Conservation (phyloP, 768 basidiomycete genomes). For the Xanthoconium purpureum region DNA sequence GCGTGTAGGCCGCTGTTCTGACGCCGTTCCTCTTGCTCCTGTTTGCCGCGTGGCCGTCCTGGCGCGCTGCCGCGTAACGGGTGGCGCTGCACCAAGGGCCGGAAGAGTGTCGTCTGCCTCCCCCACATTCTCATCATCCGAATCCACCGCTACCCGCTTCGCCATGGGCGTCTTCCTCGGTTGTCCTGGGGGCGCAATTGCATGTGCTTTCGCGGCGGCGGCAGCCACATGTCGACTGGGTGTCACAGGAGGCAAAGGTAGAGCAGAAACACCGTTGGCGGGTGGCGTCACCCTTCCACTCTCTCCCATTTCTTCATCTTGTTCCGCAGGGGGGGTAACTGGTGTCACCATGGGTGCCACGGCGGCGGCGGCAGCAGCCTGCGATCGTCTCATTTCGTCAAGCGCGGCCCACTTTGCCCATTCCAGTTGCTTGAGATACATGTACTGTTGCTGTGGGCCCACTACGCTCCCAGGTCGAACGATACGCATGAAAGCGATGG, state of each 20-base stretch:
- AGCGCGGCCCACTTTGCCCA: conserved; percentile 92
- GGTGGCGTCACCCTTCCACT: conserved; percentile 39
- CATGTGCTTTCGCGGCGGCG: conserved; percentile 66
- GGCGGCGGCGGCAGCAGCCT: conserved; percentile 42
- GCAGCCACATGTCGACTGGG: conserved; percentile 73
- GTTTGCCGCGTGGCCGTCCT: conserved; percentile 39
- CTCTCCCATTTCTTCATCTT: conserved; percentile 57
- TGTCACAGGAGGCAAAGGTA: conserved; percentile 67
- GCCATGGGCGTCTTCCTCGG: conserved; percentile 84
- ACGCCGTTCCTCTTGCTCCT: conserved; percentile 52
- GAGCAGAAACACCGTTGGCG: conserved; percentile 15
- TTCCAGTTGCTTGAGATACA: conserved; percentile 91
- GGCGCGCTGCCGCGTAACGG: conserved; percentile 31
- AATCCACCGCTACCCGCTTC: conserved; percentile 66
- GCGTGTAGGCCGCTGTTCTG: conserved; percentile 71
- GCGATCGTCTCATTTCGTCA: conserved; percentile 60
- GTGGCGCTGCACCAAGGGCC: conserved; percentile 52
- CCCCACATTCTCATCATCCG: conserved; percentile 58
- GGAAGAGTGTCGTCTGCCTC: conserved; percentile 64
- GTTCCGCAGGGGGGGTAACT: conserved; percentile 78
- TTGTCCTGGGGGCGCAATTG: conserved; percentile 76
- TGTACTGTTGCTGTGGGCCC: conserved; percentile 90
- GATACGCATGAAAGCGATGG: conserved; percentile 97
- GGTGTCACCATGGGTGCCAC: conserved; percentile 59
- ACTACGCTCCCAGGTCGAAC: conserved; percentile 93